Base-by-base conservation (phyloP, 1,139 yeast species). In the Blastobotrys indianensis region DNA sequence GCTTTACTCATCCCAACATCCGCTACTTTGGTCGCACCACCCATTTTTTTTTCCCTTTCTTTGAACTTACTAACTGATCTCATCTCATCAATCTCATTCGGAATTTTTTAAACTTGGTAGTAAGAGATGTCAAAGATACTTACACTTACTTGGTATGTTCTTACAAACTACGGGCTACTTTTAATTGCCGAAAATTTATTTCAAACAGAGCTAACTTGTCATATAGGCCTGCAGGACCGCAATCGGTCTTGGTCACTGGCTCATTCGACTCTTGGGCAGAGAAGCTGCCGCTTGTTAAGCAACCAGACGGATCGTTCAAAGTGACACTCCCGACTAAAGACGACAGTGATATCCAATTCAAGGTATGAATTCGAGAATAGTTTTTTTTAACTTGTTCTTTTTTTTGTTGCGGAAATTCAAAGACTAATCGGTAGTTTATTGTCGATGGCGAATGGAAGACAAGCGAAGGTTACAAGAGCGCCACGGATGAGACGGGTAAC, bases 201-300 rank as follows among this genome's bases (percentile, higher is more conserved):
- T n/a, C n/a, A n/a, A n/a, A n/a, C n/a, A n/a, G n/a, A n/a, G n/a
- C 28, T 34, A 34, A 9, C 37, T 34, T n/a, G 23, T 34, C 7
- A 11, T 11, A 33, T 32, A 77, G 88, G 90, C 90, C 90, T 32
- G 64, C 76, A 30, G 90, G 92, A 51, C 87, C 92, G n/a, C 51
- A 71, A 41, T 79, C 78, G 40, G 92, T 85, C 47, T 70, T 77
- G 51, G 80, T 85, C 50, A 82, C 92, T 28, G 95, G 94, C 52
- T 74, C 82, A 42, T 84, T 85, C 64, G 92, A 84, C 63, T 69
- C 79, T 57, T 85, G 95, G 95, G 62, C 76, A 37, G 75, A 81
- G 53, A 64, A 79, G 1, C 68, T 76, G 47, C 77, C 77, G 34
- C 69, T 84, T 52, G 78, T 79, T 41, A 77, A 81, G 60, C 77